Evolutionary conservation across 257 asterid genomes (phyloP).

Genomic region (Buddleja alternifolia): DNA sequence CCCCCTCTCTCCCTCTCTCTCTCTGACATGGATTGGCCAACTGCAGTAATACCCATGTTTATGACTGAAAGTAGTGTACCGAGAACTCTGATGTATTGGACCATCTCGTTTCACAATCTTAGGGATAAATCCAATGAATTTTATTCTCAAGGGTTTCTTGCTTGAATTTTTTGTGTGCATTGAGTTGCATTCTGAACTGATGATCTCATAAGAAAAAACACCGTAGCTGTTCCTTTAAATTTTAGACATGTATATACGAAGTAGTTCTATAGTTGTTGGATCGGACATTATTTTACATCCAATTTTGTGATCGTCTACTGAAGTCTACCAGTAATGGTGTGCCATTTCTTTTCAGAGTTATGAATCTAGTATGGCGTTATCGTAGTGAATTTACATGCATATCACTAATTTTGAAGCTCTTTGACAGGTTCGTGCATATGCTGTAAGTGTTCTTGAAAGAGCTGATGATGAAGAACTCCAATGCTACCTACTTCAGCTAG

Average conservation of each 20-base stretch:
- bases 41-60: too few species aligned
- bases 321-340: constrained; percentile 8
- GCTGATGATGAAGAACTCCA: constrained; percentile 99
- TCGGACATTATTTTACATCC: constrained; percentile 3
- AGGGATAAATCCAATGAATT: constrained; percentile 1
- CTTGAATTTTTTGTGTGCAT: constrained; percentile 15
- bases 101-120: constrained; percentile 13
- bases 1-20: too few species aligned
- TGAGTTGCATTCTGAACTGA: constrained; percentile 2
- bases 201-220: not conserved
- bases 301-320: not conserved
- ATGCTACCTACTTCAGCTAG: constrained; percentile 97
- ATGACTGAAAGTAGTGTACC: constrained; percentile 7
- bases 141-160: not conserved
- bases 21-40: too few species aligned
- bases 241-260: not conserved
- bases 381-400: constrained; percentile 10
- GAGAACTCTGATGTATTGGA: constrained; percentile 15
- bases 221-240: not conserved
- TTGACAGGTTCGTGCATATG: constrained; percentile 90
- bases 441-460: constrained; percentile 93
- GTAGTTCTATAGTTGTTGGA: not conserved
- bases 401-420: constrained; percentile 23
- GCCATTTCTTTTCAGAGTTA: not conserved
- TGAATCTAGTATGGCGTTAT: not conserved